phyloP scores from a whole-genome alignment of 331 rosid genomes.

The Malus hybrid region DNA sequence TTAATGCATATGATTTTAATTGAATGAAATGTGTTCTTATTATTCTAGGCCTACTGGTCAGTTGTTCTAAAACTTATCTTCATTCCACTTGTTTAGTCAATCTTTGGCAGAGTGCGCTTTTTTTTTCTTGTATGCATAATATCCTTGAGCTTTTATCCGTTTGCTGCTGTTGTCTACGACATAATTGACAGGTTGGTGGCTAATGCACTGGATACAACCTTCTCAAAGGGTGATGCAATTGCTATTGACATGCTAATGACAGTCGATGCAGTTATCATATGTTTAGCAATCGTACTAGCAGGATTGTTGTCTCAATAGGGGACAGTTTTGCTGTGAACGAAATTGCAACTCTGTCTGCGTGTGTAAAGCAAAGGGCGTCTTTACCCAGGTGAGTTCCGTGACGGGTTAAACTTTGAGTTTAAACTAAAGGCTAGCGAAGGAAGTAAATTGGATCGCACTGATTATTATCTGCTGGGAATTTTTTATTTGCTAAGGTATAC shows the following conservation, averaged over 20 bases:
- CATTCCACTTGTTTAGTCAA: not conserved
- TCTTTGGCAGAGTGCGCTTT: too few species aligned
- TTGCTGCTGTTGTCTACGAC: not conserved
- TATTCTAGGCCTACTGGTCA: slow-evolving; percentile 64
- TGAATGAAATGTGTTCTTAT: not conserved
- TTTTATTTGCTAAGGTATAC: not conserved
- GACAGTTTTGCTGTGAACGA: slow-evolving; percentile 84
- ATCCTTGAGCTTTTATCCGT: not conserved
- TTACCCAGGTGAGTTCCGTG: slow-evolving; percentile 55
- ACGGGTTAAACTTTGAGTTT: not conserved
- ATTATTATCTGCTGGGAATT: not conserved
- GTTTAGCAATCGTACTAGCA: slow-evolving; percentile 64
- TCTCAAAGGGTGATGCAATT: slow-evolving; percentile 79
- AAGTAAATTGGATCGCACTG: not conserved
- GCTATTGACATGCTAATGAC: slow-evolving; percentile 96
- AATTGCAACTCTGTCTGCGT: slow-evolving; percentile 64
- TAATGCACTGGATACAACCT: slow-evolving; percentile 49
- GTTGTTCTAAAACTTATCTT: slow-evolving; percentile 25
- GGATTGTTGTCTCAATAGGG: slow-evolving; percentile 89
- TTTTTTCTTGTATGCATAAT: not conserved
- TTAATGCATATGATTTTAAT: not conserved
- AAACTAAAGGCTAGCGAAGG: not conserved
- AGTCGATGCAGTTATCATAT: slow-evolving; percentile 64
- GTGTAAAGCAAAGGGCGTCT: slow-evolving; percentile 72
- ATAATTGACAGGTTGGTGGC: slow-evolving; percentile 64